Conservation (phyloP, 2,329 filamentous ascomycete species). For the Fusarium nelsonii region DNA sequence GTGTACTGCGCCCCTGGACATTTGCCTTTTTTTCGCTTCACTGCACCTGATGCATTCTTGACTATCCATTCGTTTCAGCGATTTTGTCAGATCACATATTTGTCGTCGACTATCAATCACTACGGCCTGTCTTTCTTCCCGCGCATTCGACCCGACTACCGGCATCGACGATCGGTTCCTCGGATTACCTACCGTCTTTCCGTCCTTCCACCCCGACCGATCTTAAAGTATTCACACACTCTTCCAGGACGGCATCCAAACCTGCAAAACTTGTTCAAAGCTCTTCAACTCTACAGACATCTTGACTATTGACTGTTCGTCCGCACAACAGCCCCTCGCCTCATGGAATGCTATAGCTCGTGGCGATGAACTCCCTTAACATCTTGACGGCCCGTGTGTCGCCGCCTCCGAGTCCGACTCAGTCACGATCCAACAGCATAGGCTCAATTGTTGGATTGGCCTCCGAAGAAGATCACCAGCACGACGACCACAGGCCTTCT, state of each 20-base stretch:
- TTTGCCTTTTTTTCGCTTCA: constrained; percentile 22
- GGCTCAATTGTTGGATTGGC: constrained; percentile 64
- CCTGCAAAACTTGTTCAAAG: background rate
- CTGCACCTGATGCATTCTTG: constrained; percentile 43
- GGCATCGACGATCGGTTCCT: constrained; percentile 21
- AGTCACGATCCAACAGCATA: constrained; percentile 72
- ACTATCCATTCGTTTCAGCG: constrained; percentile 42
- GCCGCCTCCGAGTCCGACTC: constrained; percentile 67
- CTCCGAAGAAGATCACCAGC: constrained; percentile 54
- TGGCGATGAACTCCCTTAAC: constrained; percentile 96
- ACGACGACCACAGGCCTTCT: constrained; percentile 51
- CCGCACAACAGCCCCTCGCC: constrained; percentile 33
- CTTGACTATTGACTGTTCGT: constrained; percentile 3
- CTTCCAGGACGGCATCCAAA: background rate
- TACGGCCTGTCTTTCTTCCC: constrained; percentile 4
- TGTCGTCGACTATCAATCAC: constrained; percentile 4
- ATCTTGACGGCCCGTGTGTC: constrained; percentile 89
- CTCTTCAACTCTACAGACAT: constrained; percentile 1
- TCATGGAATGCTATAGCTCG: constrained; percentile 67
- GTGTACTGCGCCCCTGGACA: constrained; percentile 32
- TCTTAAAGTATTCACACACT: constrained; percentile 2
- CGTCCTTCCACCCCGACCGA: constrained; percentile 10
- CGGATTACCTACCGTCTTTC: constrained; percentile 12
- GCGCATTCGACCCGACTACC: constrained; percentile 30
- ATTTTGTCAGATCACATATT: constrained; percentile 26